Evolutionary conservation across 2,329 filamentous ascomycete species (phyloP).

Genomic region (Aspergillus niger): DNA sequence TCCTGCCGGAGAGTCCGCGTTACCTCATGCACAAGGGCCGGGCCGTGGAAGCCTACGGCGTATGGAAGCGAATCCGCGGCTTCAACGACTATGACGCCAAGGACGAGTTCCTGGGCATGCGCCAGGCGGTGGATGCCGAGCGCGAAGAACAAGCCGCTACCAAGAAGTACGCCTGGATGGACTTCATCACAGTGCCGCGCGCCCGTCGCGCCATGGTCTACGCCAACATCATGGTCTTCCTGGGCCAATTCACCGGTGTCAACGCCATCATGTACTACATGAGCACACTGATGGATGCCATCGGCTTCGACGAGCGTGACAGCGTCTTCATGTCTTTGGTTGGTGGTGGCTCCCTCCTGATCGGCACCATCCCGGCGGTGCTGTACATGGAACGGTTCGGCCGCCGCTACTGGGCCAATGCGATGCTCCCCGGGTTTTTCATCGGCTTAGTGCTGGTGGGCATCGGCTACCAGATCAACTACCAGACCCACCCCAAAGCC

Average conservation of each 20-base stretch:
- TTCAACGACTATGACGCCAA: conserved; percentile 57
- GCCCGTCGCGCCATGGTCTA: conserved; percentile 67
- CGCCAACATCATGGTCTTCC: conserved; percentile 69
- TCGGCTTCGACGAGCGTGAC: conserved; percentile 64
- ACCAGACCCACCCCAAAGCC: conserved; percentile 48
- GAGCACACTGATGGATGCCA: conserved; percentile 65
- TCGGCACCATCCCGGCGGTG: conserved; percentile 69
- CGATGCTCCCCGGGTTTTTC: conserved; percentile 72
- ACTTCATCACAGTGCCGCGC: conserved; percentile 71
- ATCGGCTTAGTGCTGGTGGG: conserved; percentile 69
- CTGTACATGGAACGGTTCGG: conserved; percentile 73
- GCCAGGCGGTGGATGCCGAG: conserved; percentile 62
- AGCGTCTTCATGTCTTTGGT: conserved; percentile 75
- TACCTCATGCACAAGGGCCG: conserved; percentile 69
- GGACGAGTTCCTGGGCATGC: conserved; percentile 74
- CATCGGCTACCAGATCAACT: conserved; percentile 60
- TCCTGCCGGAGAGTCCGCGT: conserved; percentile 69
- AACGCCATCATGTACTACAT: conserved; percentile 75
- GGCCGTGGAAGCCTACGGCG: conserved; percentile 62
- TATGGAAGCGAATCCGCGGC: conserved; percentile 73
- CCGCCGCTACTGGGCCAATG: conserved; percentile 73
- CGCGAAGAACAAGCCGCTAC: conserved; percentile 55
- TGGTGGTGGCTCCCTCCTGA: conserved; percentile 65
- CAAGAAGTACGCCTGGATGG: conserved; percentile 67
- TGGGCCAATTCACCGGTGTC: conserved; percentile 71